These are phyloP conservation scores for Aristolochia contorta DNA, from an alignment of 164 flowering plant genomes.

Conservation along the genomic window DNA sequence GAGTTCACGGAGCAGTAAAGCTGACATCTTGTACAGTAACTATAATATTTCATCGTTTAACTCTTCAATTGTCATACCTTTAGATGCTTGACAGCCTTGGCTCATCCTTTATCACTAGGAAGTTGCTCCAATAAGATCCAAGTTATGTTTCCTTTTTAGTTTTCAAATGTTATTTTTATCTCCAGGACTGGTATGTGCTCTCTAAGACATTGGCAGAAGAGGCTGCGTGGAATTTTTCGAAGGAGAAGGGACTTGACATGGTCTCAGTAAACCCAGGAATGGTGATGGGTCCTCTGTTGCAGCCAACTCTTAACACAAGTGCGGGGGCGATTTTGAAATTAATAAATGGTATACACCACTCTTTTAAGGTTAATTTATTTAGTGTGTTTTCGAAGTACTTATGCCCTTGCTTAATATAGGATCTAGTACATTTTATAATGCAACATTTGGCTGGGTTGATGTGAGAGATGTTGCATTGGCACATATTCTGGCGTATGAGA, in stretches of 20 bases:
- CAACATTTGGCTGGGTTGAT: slow-evolving; percentile 33
- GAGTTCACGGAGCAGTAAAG: no score
- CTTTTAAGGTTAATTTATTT: background rate
- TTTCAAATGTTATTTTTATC: background rate
- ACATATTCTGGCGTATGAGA: slow-evolving; percentile 54
- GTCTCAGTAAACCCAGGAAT: slow-evolving; percentile 36
- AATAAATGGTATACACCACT: background rate
- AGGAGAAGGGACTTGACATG: slow-evolving; percentile 35
- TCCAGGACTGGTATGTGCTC: slow-evolving; percentile 32
- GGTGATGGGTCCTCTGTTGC: slow-evolving; percentile 40
- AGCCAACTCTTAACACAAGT: slow-evolving; percentile 40
- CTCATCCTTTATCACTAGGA: no score
- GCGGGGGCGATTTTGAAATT: slow-evolving; percentile 3
- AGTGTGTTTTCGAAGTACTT: background rate
- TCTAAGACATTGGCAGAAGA: slow-evolving; percentile 46
- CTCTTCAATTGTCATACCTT: no score
- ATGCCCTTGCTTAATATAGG: slow-evolving; percentile 16
- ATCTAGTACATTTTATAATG: slow-evolving; percentile 25
- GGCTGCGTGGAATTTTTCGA: slow-evolving; percentile 41
- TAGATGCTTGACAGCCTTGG: no score
- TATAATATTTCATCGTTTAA: no score
- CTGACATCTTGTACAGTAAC: no score
- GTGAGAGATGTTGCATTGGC: slow-evolving; percentile 58
- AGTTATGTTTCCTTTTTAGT: background rate
- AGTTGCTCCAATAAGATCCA: no score